A percentile compares a stretch with the other conserved stretches of the same genome.
phyloP scores from a whole-genome alignment of 179 eudicot genomes.

The Patellifolia procumbens region DNA sequence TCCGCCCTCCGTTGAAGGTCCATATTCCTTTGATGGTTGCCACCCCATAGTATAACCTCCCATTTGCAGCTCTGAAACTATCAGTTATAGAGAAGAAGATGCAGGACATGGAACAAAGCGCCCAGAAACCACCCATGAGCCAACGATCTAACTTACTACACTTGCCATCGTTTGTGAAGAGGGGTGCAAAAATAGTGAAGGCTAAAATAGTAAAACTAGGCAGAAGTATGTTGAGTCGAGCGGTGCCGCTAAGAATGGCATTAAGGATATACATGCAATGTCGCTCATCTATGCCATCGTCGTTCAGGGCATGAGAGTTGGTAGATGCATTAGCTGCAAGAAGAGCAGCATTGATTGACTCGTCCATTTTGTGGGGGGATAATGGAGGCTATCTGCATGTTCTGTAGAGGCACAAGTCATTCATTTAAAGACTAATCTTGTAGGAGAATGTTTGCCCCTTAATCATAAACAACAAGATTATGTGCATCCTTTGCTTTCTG shows the following conservation, averaged over 20 bases:
- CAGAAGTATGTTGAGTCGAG: slow-evolving; percentile 61
- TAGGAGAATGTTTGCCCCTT: too few relatives aligned
- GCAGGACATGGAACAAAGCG: slow-evolving; percentile 49
- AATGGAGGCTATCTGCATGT: neutral
- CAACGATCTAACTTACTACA: slow-evolving; percentile 48
- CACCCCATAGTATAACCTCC: slow-evolving; percentile 59
- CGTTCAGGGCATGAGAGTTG: slow-evolving; percentile 25
- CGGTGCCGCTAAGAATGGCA: slow-evolving; percentile 59
- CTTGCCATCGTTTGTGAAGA: slow-evolving; percentile 60
- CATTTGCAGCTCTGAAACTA: slow-evolving; percentile 53
- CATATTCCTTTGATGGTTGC: slow-evolving; percentile 61
- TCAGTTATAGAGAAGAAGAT: slow-evolving; percentile 60
- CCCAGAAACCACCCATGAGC: slow-evolving; percentile 59
- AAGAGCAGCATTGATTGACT: slow-evolving; percentile 35
- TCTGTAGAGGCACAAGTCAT: neutral
- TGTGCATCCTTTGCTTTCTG: slow-evolving; percentile 29
- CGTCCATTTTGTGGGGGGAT: slow-evolving; percentile 30
- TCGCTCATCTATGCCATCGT: slow-evolving; percentile 48
- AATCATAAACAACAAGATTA: slow-evolving; percentile 20
- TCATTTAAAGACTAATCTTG: too few relatives aligned
- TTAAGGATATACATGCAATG: slow-evolving; percentile 48
- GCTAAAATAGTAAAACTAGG: slow-evolving; percentile 63
- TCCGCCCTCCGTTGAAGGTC: slow-evolving; percentile 55
- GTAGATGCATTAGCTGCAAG: slow-evolving; percentile 30
- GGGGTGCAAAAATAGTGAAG: slow-evolving; percentile 66